Base-by-base conservation (phyloP, 2,329 filamentous ascomycete species). In the Pyrenophora seminiperda region DNA sequence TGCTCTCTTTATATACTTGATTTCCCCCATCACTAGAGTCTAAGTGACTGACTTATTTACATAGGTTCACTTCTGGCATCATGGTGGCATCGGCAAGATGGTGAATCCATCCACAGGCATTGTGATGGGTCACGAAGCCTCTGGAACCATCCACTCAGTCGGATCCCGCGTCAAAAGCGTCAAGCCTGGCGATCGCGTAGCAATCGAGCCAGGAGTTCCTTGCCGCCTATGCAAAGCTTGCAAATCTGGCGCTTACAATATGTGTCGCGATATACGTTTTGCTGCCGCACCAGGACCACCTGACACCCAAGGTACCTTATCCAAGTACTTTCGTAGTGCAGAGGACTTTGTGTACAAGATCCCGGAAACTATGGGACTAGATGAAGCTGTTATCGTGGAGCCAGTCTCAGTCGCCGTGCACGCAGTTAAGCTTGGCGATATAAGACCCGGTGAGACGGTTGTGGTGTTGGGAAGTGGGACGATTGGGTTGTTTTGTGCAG, bases 311-410 rank as follows among this genome's bases (percentile, higher is more conserved):
- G 93, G 93, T 20, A 81, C 96, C 58, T 80, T 97, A 63, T 83
- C 91, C 55, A 86, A 92, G 73, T 97, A 95, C 72, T 90, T 95
- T 75, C 92, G 90, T 76, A 89, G 96, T 76, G 90, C 90, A 3
- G 90, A 91, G 18, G 81, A 88, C 33, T 96, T 91, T 89, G 96
- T 92, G 76, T 91, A 96, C 78, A 94, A 93, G 80, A 91, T 97
- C 59, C 89, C 89, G 27, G 78, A 88, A 70, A 50, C 19, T 3
- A 91, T 97, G 87, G 87, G 86, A 44, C 95, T 86, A 69, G 91
- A 97, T 76, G 85, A 95, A 66, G 92, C 93, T 42, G 89, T 92
- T 13, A 79, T 96, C 73, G 80, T 97, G 33, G 93, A 97, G 78
- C 93, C 93, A 2, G 80, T 96, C 40, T 90, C 86, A 58, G 93